A percentile compares a stretch with the other conserved stretches of the same genome.
phyloP scores from a whole-genome alignment of 331 rosid genomes.

The Phaseolus coccineus region DNA sequence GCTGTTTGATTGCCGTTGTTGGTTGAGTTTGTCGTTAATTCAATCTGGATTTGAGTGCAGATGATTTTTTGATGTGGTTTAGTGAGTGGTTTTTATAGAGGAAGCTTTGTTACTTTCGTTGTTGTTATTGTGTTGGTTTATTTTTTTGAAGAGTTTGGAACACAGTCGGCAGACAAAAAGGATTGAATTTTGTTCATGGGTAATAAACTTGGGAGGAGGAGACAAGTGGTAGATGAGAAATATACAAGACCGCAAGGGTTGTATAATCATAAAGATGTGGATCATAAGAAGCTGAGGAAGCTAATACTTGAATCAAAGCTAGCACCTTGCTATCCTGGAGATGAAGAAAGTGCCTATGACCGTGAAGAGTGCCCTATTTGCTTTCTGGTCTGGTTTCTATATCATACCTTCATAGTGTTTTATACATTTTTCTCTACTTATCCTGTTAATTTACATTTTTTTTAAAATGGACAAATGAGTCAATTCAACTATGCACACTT shows the following conservation, averaged over 20 bases:
- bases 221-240: constrained; percentile 92
- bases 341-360: constrained; percentile 69
- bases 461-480: constrained; percentile 1
- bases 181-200: constrained; percentile 73
- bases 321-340: constrained; percentile 98
- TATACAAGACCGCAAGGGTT: constrained; percentile 97
- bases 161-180: constrained; percentile 35
- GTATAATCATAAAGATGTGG: constrained; percentile 96
- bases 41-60: constrained; percentile 27
- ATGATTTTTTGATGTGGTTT: constrained; percentile 29
- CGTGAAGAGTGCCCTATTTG: constrained; percentile 99
- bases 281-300: constrained; percentile 95
- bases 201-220: constrained; percentile 95
- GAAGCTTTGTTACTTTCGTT: constrained; percentile 39
- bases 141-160: constrained; percentile 47
- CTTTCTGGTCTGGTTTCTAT: constrained; percentile 78
- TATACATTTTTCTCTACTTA: background rate
- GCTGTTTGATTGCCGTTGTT: background rate
- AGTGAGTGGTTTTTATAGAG: constrained; percentile 42
- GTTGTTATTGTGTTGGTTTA: constrained; percentile 42
- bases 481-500: constrained; percentile 12
- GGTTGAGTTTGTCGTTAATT: constrained; percentile 28
- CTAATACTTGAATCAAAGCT: constrained; percentile 94
- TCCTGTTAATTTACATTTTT: constrained; percentile 6
- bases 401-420: constrained; percentile 19